Conservation (phyloP, 2,329 filamentous ascomycete genomes). For the Clarireedia paspali region DNA sequence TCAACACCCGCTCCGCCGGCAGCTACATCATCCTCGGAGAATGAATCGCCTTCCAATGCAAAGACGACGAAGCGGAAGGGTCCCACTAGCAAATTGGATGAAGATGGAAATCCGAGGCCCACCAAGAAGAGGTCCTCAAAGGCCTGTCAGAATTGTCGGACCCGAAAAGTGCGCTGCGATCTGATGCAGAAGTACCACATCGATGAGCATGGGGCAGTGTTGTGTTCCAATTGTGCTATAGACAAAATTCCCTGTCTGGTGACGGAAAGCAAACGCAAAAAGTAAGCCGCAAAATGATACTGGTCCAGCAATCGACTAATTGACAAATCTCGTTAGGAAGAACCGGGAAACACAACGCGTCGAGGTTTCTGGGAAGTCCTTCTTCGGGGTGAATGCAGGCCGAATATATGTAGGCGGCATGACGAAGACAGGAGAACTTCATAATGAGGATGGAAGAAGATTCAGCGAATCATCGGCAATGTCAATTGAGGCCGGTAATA, state of each 20-base stretch:
- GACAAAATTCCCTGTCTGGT: conserved; percentile 44
- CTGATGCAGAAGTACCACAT: conserved; percentile 62
- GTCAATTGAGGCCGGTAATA: neutral
- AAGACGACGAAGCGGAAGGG: conserved; percentile 18
- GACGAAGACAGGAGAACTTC: conserved; percentile 24
- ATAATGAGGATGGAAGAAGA: conserved; percentile 17
- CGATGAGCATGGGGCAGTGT: conserved; percentile 22
- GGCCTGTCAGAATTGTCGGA: conserved; percentile 81
- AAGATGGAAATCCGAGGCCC: conserved; percentile 20
- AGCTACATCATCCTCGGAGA: too few relatives aligned
- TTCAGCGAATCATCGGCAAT: conserved; percentile 18
- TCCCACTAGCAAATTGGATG: conserved; percentile 8
- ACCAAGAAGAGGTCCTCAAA: conserved; percentile 79
- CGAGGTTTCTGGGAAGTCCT: too few relatives aligned
- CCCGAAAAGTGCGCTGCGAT: conserved; percentile 88
- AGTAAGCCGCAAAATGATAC: conserved; percentile 31
- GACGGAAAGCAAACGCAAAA: conserved; percentile 59
- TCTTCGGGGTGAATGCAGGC: too few relatives aligned
- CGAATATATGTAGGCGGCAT: conserved; percentile 12
- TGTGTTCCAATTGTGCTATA: conserved; percentile 30
- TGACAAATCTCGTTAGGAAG: neutral
- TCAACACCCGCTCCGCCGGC: too few relatives aligned
- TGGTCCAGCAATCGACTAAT: conserved; percentile 26
- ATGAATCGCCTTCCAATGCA: conserved; percentile 1
- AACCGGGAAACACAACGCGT: too few relatives aligned